Evolutionary conservation across 176 grass and related monocot genomes (phyloP).

Genomic region (Bonia amplexicaulis): DNA sequence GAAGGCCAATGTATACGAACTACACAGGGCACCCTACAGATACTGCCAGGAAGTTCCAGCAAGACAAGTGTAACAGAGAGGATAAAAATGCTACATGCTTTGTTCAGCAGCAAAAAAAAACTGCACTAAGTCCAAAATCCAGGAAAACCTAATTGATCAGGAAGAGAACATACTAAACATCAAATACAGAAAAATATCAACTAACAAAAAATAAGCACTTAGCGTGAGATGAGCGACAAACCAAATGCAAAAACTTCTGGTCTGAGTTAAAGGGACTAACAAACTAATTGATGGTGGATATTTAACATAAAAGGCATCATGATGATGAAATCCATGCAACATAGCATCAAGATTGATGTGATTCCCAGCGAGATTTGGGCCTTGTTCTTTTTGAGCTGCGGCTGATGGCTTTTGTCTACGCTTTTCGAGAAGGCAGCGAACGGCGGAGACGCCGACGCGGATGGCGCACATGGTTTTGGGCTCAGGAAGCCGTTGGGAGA

Average conservation of each 20-base stretch:
- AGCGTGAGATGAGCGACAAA: neutral
- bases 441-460: no score
- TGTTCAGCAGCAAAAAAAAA: neutral
- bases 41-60: neutral
- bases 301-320: neutral
- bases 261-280: neutral
- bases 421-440: no score
- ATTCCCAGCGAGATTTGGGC: neutral
- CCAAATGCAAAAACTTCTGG: neutral
- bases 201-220: constrained; percentile 9
- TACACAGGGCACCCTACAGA: neutral
- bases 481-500: no score
- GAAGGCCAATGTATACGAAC: neutral
- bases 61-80: neutral
- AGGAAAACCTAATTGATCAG: neutral
- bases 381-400: no score
- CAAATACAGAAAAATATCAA: neutral
- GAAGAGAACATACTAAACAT: neutral
- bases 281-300: neutral
- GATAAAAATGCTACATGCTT: neutral
- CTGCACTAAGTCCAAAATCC: neutral
- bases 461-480: no score
- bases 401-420: no score
- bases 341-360: neutral
- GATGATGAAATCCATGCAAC: neutral